Percentiles rank a stretch among this genome's conserved stretches.
Conservation (phyloP, 208 protist species). For the Acanthamoeba healyi region DNA sequence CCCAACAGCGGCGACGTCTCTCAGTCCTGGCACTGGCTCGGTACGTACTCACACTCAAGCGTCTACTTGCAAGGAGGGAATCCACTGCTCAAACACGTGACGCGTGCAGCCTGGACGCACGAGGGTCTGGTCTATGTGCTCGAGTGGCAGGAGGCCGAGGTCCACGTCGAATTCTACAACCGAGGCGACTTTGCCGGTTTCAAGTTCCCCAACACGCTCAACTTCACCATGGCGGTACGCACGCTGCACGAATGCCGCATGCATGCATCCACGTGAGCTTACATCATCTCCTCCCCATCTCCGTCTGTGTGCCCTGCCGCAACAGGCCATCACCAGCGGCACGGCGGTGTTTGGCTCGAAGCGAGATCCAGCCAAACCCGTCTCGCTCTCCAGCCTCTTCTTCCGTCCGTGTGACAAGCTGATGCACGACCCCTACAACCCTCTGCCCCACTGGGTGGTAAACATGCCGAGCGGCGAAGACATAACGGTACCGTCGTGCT, state of each 20-base stretch:
- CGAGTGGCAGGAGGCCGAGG: conserved; percentile 9
- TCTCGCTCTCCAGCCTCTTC: conserved; percentile 14
- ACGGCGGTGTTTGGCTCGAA: background rate
- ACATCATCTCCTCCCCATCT: no score
- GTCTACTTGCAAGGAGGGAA: background rate
- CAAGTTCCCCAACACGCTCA: conserved; percentile 21
- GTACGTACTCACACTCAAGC: no score
- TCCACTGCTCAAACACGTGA: background rate
- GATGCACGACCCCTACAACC: background rate
- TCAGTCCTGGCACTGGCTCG: conserved; percentile 9
- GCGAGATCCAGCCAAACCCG: background rate
- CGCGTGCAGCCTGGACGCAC: background rate
- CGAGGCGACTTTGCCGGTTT: background rate
- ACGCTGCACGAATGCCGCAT: no score
- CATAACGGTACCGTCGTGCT: background rate
- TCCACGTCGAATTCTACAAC: conserved; percentile 2
- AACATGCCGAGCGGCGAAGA: background rate
- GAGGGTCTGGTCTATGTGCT: background rate
- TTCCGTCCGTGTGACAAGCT: background rate
- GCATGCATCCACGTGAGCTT: no score
- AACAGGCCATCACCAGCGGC: background rate
- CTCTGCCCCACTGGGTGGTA: background rate
- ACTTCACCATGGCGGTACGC: conserved; percentile 15
- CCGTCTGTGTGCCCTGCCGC: background rate
- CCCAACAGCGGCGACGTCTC: conserved; percentile 39